Percentiles rank a stretch among this genome's conserved stretches.
Conservation (phyloP, 805 yeast species). For the Candida dendrica region DNA sequence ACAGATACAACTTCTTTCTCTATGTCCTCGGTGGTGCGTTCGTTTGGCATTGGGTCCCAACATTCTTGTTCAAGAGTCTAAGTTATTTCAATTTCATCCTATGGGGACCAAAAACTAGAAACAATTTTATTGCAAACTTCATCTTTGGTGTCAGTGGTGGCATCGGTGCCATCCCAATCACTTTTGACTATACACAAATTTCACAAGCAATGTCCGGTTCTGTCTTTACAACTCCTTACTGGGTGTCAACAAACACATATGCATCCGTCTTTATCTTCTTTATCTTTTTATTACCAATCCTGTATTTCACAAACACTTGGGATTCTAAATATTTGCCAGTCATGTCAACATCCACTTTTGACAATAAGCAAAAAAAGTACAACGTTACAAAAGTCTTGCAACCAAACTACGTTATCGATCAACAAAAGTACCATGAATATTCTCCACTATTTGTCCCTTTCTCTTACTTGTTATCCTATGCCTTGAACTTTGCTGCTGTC, state of each 20-base stretch:
- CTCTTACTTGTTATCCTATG: constrained; percentile 48
- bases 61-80: constrained; percentile 53
- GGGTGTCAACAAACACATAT: constrained; percentile 30
- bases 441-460: constrained; percentile 56
- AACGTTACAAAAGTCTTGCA: constrained; percentile 41
- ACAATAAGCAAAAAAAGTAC: constrained; percentile 37
- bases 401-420: constrained; percentile 33
- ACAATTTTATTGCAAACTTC: constrained; percentile 52
- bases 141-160: constrained; percentile 57
- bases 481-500: constrained; percentile 56
- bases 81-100: constrained; percentile 44
- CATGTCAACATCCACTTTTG: constrained; percentile 41
- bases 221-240: constrained; percentile 52
- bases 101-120: constrained; percentile 27
- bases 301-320: constrained; percentile 50
- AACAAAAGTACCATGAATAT: constrained; percentile 40
- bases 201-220: constrained; percentile 36
- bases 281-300: constrained; percentile 40
- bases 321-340: constrained; percentile 56
- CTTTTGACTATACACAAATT: constrained; percentile 55
- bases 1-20: constrained; percentile 43
- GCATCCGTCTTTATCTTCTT: constrained; percentile 43
- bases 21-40: constrained; percentile 35
- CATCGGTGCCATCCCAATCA: constrained; percentile 45
- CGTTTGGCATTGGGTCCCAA: constrained; percentile 62